phyloP scores from a whole-genome alignment of 176 grass and related monocot genomes.

The Hsuehochloa calcarea region DNA sequence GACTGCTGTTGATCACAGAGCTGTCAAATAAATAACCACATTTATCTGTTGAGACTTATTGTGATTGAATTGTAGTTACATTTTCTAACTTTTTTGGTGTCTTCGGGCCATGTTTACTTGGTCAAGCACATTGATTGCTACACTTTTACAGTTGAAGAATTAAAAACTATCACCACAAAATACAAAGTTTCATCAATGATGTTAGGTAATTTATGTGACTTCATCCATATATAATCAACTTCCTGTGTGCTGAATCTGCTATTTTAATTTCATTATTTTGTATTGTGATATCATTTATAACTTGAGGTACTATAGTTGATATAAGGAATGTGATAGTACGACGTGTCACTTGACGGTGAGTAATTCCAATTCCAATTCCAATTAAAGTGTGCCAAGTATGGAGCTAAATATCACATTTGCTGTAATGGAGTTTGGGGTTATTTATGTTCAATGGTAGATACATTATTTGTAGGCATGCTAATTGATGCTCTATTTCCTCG shows the following conservation, averaged over 20 bases:
- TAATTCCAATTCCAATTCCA: background rate
- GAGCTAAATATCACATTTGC: background rate
- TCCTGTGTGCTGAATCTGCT: constrained; percentile 4
- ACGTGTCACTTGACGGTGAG: background rate
- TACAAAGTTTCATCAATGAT: constrained; percentile 82
- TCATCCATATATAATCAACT: background rate
- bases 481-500: background rate
- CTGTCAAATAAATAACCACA: constrained; percentile 6
- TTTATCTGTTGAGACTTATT: constrained; percentile 18
- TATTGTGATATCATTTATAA: constrained; percentile 18
- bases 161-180: constrained; percentile 71
- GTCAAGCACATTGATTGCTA: constrained; percentile 82
- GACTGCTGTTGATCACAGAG: background rate
- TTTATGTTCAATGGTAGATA: background rate
- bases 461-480: background rate
- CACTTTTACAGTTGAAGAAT: constrained; percentile 59
- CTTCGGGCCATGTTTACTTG: constrained; percentile 7
- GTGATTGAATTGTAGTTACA: constrained; percentile 5
- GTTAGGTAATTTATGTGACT: constrained; percentile 45
- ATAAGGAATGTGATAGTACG: background rate
- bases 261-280: background rate
- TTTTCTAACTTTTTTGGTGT: background rate
- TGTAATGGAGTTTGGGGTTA: background rate
- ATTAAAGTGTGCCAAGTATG: background rate
- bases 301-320: constrained; percentile 6